Percentiles rank a stretch among this genome's conserved stretches.
Evolutionary conservation across 208 protist genomes (phyloP).

Genomic region (Wallacemonas sp.): DNA sequence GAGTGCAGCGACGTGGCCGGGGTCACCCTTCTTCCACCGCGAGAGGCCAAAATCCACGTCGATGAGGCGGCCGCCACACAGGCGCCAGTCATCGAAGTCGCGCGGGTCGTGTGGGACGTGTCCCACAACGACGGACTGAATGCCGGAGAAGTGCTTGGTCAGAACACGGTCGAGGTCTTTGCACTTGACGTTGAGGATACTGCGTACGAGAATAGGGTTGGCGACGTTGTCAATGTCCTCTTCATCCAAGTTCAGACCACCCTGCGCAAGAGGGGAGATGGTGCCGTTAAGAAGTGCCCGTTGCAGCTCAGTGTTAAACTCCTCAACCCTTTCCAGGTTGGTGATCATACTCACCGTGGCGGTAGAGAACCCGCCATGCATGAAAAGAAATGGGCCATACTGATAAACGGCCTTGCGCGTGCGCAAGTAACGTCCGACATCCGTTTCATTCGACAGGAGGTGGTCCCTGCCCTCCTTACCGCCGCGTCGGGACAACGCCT

Average conservation of each 20-base stretch:
- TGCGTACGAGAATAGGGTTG: constrained; percentile 86
- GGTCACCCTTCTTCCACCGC: constrained; percentile 87
- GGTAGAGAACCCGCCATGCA: constrained; percentile 90
- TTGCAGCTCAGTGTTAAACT: constrained; percentile 72
- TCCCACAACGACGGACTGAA: constrained; percentile 85
- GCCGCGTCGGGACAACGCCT: constrained; percentile 48
- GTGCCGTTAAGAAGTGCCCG: constrained; percentile 65
- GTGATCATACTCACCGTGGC: constrained; percentile 70
- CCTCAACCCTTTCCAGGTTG: constrained; percentile 62
- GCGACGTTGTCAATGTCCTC: constrained; percentile 60
- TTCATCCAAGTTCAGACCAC: constrained; percentile 66
- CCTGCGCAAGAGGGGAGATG: constrained; percentile 52
- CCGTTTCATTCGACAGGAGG: constrained; percentile 67
- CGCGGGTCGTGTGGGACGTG: constrained; percentile 82
- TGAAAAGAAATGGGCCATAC: constrained; percentile 86
- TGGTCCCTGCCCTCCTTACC: constrained; percentile 48
- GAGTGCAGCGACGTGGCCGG: constrained; percentile 80
- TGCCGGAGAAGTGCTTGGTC: constrained; percentile 67
- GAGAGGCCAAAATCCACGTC: constrained; percentile 90
- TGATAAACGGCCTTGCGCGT: constrained; percentile 75
- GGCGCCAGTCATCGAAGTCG: constrained; percentile 77
- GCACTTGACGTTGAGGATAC: constrained; percentile 84
- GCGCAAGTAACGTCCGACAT: constrained; percentile 71
- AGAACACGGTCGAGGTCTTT: constrained; percentile 59
- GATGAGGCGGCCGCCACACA: constrained; percentile 73